phyloP scores from a whole-genome alignment of 176 grass and related monocot genomes.

The Alloteropsis semialata region DNA sequence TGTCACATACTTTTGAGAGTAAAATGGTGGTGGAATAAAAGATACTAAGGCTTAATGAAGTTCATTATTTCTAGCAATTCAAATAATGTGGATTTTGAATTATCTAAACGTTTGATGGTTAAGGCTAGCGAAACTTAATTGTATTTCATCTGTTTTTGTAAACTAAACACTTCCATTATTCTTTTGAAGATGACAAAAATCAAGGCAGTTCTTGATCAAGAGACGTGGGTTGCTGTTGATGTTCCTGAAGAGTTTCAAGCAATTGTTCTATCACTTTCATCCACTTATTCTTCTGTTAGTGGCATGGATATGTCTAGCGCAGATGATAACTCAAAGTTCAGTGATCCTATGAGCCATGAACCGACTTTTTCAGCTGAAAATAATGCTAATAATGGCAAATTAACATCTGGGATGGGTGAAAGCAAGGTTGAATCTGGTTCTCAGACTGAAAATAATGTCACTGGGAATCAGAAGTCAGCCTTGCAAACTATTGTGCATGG shows the following conservation, averaged over 20 bases:
- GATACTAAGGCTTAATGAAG: not conserved
- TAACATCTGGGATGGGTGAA: constrained; percentile 42
- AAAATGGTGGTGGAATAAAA: constrained; percentile 10
- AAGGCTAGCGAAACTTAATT: not conserved
- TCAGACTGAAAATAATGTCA: constrained; percentile 50
- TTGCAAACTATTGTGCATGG: constrained; percentile 76
- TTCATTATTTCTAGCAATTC: not conserved
- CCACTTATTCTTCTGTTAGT: constrained; percentile 63
- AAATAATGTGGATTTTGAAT: not conserved
- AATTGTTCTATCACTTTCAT: constrained; percentile 85
- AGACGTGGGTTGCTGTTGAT: constrained; percentile 88
- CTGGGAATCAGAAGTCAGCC: constrained; percentile 40
- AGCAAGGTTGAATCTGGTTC: constrained; percentile 52
- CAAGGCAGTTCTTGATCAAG: constrained; percentile 98
- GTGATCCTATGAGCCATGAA: constrained; percentile 50
- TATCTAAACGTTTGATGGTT: not conserved
- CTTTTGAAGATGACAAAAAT: constrained; percentile 91
- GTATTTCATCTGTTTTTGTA: not conserved
- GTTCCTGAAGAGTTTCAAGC: constrained; percentile 95
- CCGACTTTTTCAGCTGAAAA: constrained; percentile 41
- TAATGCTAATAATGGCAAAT: constrained; percentile 48
- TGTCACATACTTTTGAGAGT: not conserved
- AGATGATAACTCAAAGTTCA: constrained; percentile 40
- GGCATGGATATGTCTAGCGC: constrained; percentile 51
- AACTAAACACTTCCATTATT: constrained; percentile 22